Conservation (phyloP, 371 early-diverging fungal genomes). For the Fennellomyces sp. region DNA sequence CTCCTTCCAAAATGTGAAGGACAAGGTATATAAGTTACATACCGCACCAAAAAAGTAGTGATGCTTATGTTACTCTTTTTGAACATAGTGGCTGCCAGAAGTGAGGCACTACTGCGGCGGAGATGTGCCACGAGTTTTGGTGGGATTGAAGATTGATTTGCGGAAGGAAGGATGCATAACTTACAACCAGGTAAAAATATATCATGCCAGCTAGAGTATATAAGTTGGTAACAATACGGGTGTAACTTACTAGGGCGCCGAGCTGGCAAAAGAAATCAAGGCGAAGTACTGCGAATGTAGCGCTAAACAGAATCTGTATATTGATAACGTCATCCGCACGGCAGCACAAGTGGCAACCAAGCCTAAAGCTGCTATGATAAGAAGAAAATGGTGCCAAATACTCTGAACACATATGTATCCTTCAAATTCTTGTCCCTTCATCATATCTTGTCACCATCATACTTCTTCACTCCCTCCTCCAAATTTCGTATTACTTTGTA, state of each 20-base stretch:
- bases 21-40: constrained; percentile 56
- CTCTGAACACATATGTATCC: constrained; percentile 6
- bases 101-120: constrained; percentile 63
- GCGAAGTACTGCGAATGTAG: constrained; percentile 89
- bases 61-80: not conserved
- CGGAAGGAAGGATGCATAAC: constrained; percentile 29
- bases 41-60: not conserved
- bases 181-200: constrained; percentile 35
- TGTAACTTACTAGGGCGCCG: constrained; percentile 49
- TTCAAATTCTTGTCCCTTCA: not conserved
- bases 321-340: constrained; percentile 73
- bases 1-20: constrained; percentile 82
- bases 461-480: not conserved
- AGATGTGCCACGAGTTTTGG: constrained; percentile 63
- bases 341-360: constrained; percentile 34
- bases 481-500: too few species aligned
- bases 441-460: not conserved
- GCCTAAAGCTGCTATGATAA: constrained; percentile 18
- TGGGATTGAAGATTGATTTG: constrained; percentile 72
- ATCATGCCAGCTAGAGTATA: too few species aligned
- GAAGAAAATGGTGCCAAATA: constrained; percentile 17
- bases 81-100: constrained; percentile 64
- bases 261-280: constrained; percentile 72
- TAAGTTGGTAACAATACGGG: not conserved
- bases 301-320: constrained; percentile 77